phyloP scores from a whole-genome alignment of 2,329 filamentous ascomycete species.

The Trichoderma oligosporum region DNA sequence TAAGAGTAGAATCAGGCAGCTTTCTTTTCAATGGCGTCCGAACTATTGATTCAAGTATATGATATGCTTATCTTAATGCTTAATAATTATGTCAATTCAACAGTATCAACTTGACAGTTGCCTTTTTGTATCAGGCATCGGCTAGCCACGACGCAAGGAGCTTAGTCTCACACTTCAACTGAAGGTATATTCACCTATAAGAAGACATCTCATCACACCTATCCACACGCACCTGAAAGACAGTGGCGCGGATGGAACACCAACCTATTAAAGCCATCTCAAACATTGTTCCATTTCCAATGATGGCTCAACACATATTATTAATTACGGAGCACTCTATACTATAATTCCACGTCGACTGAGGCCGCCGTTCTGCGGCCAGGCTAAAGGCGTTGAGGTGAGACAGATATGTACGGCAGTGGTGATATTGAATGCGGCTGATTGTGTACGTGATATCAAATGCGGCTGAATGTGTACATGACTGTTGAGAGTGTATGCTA shows the following conservation, averaged over 20 bases:
- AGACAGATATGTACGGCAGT: not conserved
- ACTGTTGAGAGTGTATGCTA: too few species aligned
- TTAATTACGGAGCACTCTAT: not conserved
- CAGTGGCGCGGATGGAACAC: not conserved
- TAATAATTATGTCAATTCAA: not conserved
- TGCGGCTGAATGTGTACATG: not conserved
- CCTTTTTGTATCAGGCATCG: not conserved
- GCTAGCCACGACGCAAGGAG: not conserved
- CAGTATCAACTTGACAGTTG: not conserved
- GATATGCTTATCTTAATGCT: not conserved
- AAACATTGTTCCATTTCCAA: not conserved
- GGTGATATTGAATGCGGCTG: not conserved
- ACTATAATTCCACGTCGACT: not conserved
- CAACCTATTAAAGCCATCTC: not conserved
- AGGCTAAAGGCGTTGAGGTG: not conserved
- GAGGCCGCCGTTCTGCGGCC: not conserved
- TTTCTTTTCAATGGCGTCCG: not conserved
- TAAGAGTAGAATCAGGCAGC: too few species aligned
- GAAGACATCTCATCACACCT: too few species aligned
- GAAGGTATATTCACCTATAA: too few species aligned
- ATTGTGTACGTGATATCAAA: too few species aligned
- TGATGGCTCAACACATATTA: not conserved
- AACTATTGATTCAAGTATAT: not conserved
- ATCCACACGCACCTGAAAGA: not conserved
- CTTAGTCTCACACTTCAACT: not conserved